Percentiles rank a stretch among this genome's conserved stretches.
Conservation (phyloP, 2,329 filamentous ascomycete species). For the Rutstroemia sp. region DNA sequence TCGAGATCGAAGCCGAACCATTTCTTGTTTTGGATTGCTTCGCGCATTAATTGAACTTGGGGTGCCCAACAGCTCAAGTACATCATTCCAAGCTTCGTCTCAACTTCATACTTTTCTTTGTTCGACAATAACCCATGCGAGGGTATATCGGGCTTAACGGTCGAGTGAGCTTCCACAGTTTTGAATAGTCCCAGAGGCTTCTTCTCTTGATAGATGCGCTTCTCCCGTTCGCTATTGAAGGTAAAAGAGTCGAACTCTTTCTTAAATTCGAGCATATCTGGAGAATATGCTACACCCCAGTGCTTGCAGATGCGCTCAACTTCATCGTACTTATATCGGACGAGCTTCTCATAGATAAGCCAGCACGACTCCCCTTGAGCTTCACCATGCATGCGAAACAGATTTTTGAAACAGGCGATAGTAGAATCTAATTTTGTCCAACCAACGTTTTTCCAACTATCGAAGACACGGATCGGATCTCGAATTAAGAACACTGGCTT, state of each 20-base stretch:
- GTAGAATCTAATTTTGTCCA: not conserved
- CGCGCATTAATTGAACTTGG: too few relatives aligned
- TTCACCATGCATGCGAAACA: not conserved
- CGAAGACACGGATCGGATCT: not conserved
- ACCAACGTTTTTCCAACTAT: not conserved
- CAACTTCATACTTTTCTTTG: not conserved
- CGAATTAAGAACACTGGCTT: not conserved
- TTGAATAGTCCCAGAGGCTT: not conserved
- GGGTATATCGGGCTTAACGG: not conserved
- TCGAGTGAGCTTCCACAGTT: not conserved
- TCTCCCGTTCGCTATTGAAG: not conserved
- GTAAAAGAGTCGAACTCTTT: not conserved
- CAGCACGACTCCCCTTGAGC: not conserved
- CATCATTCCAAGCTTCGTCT: not conserved
- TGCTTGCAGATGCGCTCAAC: not conserved
- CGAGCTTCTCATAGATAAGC: not conserved
- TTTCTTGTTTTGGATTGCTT: too few relatives aligned
- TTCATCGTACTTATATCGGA: not conserved
- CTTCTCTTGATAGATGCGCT: too few relatives aligned
- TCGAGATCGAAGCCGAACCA: too few relatives aligned
- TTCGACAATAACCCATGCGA: not conserved
- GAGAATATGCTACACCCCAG: not conserved
- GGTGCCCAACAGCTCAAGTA: too few relatives aligned
- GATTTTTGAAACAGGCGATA: not conserved
- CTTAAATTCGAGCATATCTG: not conserved